These are phyloP conservation scores for Phialophora chinensis DNA, from an alignment of 2,329 filamentous ascomycete species.

Conservation along the genomic window DNA sequence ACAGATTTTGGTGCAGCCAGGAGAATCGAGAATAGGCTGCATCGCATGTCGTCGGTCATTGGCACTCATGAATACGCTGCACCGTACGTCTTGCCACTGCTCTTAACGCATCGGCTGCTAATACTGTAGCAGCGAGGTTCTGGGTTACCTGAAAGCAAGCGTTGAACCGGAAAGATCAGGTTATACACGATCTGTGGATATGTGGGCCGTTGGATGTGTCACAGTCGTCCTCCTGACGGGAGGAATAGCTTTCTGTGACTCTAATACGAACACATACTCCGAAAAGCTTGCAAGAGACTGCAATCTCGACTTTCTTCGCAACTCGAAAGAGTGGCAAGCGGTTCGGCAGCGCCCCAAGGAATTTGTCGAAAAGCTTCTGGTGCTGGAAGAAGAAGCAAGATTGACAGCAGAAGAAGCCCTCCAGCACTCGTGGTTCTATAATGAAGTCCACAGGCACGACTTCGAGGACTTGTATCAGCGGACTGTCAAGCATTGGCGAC, in stretches of 20 bases:
- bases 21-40: slow-evolving; percentile 39
- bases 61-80: slow-evolving; percentile 65
- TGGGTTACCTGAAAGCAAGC: slow-evolving; percentile 36
- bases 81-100: slow-evolving; percentile 55
- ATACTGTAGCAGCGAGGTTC: slow-evolving; percentile 36
- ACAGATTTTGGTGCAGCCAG: slow-evolving; percentile 67
- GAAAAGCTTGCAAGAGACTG: slow-evolving; percentile 46
- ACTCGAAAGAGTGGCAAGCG: slow-evolving; percentile 50
- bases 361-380: slow-evolving; percentile 60
- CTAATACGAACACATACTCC: slow-evolving; percentile 42
- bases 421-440: slow-evolving; percentile 62
- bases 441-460: slow-evolving; percentile 53
- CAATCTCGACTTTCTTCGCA: slow-evolving; percentile 54
- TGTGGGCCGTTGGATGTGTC: slow-evolving; percentile 67
- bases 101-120: slow-evolving; percentile 2
- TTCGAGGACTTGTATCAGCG: slow-evolving; percentile 59
- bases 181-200: slow-evolving; percentile 65
- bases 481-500: slow-evolving; percentile 58
- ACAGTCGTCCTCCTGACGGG: slow-evolving; percentile 60
- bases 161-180: slow-evolving; percentile 30
- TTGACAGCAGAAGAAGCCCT: slow-evolving; percentile 62
- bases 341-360: slow-evolving; percentile 55
- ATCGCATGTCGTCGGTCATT: slow-evolving; percentile 60
- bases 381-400: slow-evolving; percentile 56
- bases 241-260: slow-evolving; percentile 54